phyloP scores from a whole-genome alignment of 139 green algal species.

The Micractinium sp. region DNA sequence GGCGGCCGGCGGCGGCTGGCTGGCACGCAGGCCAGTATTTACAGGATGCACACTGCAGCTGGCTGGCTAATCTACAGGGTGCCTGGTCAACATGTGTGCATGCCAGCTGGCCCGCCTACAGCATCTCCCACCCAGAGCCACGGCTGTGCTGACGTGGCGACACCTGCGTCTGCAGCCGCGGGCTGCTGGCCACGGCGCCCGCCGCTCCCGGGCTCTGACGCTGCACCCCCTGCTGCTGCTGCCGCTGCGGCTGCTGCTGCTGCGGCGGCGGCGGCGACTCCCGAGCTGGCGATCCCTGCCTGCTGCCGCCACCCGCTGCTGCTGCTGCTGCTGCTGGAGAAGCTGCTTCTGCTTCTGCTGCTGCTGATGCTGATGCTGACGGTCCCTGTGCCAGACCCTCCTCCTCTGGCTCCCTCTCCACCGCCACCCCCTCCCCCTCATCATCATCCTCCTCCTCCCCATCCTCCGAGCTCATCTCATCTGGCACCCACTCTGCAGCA shows the following conservation, averaged over 20 bases:
- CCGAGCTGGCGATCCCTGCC: background rate
- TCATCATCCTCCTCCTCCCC: background rate
- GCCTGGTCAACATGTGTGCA: background rate
- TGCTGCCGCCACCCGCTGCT: background rate
- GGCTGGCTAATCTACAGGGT: no score
- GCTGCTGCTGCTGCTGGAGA: background rate
- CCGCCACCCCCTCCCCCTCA: background rate
- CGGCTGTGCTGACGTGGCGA: background rate
- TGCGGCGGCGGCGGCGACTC: background rate
- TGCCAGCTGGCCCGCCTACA: background rate
- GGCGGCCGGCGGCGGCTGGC: background rate
- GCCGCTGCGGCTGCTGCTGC: background rate
- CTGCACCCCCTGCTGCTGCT: background rate
- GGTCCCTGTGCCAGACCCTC: background rate
- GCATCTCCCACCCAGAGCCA: background rate
- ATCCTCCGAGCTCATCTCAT: conserved; percentile 32
- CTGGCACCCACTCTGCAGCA: conserved; percentile 30
- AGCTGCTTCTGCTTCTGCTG: background rate
- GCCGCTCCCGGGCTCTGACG: background rate
- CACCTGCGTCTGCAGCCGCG: background rate
- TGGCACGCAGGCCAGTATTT: no score
- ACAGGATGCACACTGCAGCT: no score
- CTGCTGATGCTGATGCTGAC: background rate
- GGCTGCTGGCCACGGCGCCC: background rate
- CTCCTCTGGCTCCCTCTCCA: background rate